A percentile compares a stretch with the other conserved stretches of the same genome.
These are phyloP conservation scores for Nakazawaea pomicola DNA, from an alignment of 805 yeast genomes.

Conservation along the genomic window DNA sequence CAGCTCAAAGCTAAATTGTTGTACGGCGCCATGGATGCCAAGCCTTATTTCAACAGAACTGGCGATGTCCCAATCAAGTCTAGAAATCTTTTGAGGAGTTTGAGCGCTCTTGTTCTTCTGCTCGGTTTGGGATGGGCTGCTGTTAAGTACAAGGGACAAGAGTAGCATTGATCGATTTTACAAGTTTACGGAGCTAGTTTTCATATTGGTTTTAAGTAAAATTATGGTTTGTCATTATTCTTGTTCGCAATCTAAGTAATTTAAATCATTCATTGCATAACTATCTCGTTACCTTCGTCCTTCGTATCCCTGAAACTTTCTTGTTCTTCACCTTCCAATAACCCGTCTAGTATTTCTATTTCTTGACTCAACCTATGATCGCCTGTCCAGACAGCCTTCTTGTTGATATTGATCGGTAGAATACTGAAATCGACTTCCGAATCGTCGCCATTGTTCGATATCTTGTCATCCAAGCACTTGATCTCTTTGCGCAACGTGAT, in stretches of 20 bases:
- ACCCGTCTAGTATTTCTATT: slow-evolving; percentile 27
- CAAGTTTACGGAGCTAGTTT: no score
- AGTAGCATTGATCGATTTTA: no score
- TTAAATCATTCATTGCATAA: neutral
- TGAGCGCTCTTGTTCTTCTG: neutral
- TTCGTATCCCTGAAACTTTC: neutral
- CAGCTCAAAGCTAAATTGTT: slow-evolving; percentile 19
- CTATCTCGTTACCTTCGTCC: neutral
- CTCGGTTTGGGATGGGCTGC: neutral
- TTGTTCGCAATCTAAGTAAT: no score
- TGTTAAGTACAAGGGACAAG: no score
- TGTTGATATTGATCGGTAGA: slow-evolving; percentile 63
- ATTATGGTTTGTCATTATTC: no score
- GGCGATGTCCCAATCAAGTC: slow-evolving; percentile 23
- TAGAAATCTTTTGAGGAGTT: neutral
- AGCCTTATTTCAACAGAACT: slow-evolving; percentile 30
- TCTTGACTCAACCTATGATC: slow-evolving; percentile 49
- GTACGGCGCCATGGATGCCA: slow-evolving; percentile 23
- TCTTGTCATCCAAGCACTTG: slow-evolving; percentile 55
- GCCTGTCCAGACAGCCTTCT: slow-evolving; percentile 68
- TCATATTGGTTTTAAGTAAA: no score
- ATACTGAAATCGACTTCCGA: slow-evolving; percentile 22
- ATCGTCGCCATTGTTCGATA: slow-evolving; percentile 33
- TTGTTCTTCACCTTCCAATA: slow-evolving; percentile 14
- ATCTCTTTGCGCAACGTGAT: slow-evolving; percentile 62